Conservation (phyloP, 2,329 filamentous ascomycete genomes). For the Phaeomoniella chlamydospora region DNA sequence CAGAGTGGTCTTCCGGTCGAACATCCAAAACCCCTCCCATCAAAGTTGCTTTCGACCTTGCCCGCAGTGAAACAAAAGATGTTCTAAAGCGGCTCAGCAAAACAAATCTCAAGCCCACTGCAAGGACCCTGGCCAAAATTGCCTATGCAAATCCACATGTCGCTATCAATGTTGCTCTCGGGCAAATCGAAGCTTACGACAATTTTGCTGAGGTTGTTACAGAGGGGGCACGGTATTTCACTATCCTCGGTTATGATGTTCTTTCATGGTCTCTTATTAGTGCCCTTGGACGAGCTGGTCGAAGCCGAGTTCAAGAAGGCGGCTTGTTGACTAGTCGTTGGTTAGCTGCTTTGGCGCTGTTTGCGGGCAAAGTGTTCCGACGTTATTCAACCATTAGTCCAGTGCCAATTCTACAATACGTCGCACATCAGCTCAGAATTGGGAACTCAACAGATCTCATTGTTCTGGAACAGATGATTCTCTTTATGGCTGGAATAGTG, state of each 20-base stretch:
- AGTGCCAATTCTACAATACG: constrained; percentile 75
- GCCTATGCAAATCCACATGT: constrained; percentile 80
- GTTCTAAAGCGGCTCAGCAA: constrained; percentile 81
- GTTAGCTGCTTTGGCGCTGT: constrained; percentile 79
- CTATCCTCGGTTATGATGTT: constrained; percentile 81
- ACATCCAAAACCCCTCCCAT: constrained; percentile 66
- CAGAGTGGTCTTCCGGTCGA: constrained; percentile 77
- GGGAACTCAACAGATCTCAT: constrained; percentile 85
- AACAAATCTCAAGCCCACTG: constrained; percentile 75
- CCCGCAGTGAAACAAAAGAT: constrained; percentile 65
- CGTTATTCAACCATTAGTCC: constrained; percentile 74
- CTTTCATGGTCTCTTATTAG: constrained; percentile 85
- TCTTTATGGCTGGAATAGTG: constrained; percentile 86
- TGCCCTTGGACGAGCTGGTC: constrained; percentile 42
- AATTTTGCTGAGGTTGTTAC: constrained; percentile 93
- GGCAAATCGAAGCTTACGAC: constrained; percentile 84
- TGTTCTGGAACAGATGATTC: constrained; percentile 78
- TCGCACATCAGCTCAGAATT: constrained; percentile 65
- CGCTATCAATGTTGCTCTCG: constrained; percentile 77
- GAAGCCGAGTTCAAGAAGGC: constrained; percentile 46
- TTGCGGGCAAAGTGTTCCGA: constrained; percentile 79
- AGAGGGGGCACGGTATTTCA: constrained; percentile 89
- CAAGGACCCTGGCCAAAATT: constrained; percentile 79
- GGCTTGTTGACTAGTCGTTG: constrained; percentile 75
- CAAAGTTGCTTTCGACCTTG: constrained; percentile 60